A percentile compares a stretch with the other conserved stretches of the same genome.
These are phyloP conservation scores for Trichoderma breve DNA, from an alignment of 2,329 filamentous ascomycete genomes.

Conservation along the genomic window DNA sequence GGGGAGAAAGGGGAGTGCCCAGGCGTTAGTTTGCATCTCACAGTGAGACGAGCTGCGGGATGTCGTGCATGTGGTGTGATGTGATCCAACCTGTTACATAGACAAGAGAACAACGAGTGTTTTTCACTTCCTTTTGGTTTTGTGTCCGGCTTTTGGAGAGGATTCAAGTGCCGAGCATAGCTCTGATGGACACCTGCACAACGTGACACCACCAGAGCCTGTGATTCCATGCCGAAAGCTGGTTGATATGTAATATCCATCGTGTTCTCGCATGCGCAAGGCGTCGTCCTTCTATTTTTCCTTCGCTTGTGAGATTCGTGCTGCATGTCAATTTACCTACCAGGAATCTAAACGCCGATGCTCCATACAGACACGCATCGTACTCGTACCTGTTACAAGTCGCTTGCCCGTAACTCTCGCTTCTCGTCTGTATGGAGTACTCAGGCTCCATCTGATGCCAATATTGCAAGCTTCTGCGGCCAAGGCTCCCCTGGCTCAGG, in stretches of 20 bases:
- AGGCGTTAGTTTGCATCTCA: constrained; percentile 14
- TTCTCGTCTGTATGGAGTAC: neutral
- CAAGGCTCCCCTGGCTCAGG: neutral
- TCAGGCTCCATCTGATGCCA: neutral
- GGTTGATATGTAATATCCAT: neutral
- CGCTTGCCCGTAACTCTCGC: neutral
- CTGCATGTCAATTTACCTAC: neutral
- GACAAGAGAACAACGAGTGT: neutral
- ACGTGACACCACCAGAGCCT: neutral
- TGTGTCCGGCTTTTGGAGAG: neutral
- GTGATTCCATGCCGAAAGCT: neutral
- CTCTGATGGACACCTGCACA: neutral
- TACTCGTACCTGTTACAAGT: neutral
- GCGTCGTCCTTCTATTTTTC: neutral
- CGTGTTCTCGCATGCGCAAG: neutral
- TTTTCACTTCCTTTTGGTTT: neutral
- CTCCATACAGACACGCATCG: neutral
- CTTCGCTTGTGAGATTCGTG: neutral
- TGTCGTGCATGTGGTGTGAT: constrained; percentile 19
- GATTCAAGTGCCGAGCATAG: neutral
- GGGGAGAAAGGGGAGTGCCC: neutral
- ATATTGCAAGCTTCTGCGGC: neutral
- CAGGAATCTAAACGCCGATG: neutral
- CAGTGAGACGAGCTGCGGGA: constrained; percentile 9
- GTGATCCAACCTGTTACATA: neutral